These are phyloP conservation scores for Piloderma croceum DNA, from an alignment of 768 basidiomycete genomes.

Conservation along the genomic window DNA sequence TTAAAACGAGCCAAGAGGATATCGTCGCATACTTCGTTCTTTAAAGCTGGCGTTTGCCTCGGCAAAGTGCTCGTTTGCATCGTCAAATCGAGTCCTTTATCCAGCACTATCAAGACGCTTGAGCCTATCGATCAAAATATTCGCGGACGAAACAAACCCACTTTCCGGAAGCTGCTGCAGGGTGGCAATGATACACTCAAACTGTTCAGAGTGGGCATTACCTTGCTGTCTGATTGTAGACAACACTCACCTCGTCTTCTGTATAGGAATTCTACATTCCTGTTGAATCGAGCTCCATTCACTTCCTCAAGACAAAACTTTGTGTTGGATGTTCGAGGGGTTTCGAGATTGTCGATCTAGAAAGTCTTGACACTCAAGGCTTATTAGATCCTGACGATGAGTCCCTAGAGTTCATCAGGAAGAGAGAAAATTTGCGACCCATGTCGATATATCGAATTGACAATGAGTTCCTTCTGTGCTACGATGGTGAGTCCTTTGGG, in stretches of 20 bases:
- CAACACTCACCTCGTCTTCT: conserved; percentile 1
- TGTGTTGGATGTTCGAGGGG: conserved; percentile 97
- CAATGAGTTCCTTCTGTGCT: conserved; percentile 94
- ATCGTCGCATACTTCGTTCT: conserved; percentile 94
- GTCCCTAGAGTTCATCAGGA: conserved; percentile 89
- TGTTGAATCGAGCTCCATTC: conserved; percentile 92
- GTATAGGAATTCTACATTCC: conserved; percentile 96
- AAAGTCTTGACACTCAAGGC: conserved; percentile 94
- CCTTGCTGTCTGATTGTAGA: conserved; percentile 2
- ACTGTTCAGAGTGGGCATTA: conserved; percentile 66
- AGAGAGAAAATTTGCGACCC: conserved; percentile 80
- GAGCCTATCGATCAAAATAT: conserved; percentile 91
- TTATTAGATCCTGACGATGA: conserved; percentile 89
- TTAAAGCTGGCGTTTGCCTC: conserved; percentile 92
- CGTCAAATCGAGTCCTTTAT: conserved; percentile 91
- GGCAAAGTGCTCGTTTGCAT: conserved; percentile 91
- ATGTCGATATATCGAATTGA: conserved; percentile 97
- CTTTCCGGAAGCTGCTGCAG: conserved; percentile 92
- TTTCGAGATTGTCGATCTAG: conserved; percentile 97
- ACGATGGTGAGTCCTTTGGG: conserved; percentile 94
- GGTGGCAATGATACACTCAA: conserved; percentile 93
- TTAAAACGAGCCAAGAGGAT: conserved; percentile 92
- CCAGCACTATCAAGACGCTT: conserved; percentile 94
- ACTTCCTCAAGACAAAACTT: conserved; percentile 94
- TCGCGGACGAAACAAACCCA: conserved; percentile 75